A percentile compares a stretch with the other conserved stretches of the same genome.
Evolutionary conservation across 129 eudicot species (phyloP).

Genomic region (Artemisia annua): DNA sequence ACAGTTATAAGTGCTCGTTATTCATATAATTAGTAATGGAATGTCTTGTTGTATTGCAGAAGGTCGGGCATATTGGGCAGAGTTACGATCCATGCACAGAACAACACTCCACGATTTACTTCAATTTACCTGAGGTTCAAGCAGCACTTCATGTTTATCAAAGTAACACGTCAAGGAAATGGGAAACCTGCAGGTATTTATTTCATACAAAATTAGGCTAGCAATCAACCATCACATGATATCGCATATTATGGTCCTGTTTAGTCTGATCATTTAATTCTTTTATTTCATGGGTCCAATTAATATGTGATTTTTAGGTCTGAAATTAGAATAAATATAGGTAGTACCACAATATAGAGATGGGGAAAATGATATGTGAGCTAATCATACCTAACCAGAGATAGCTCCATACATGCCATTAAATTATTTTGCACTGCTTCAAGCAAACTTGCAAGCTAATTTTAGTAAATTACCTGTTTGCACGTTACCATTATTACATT

Average conservation of each 20-base stretch:
- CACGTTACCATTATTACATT: background rate
- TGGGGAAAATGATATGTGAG: background rate
- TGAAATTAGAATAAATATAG: background rate
- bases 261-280: background rate
- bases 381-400: background rate
- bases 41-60: slow-evolving; percentile 39
- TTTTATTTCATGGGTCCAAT: background rate
- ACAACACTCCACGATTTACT: slow-evolving; percentile 73
- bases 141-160: slow-evolving; percentile 78
- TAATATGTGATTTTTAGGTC: background rate
- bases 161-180: slow-evolving; percentile 39
- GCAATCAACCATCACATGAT: background rate
- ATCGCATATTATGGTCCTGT: background rate
- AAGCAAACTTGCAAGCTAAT: background rate
- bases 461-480: background rate
- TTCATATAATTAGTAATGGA: slow-evolving; percentile 18
- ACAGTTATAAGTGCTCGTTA: background rate
- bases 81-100: slow-evolving; percentile 96
- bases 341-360: background rate
- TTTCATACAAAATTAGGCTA: slow-evolving; percentile 2
- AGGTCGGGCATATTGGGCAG: slow-evolving; percentile 60
- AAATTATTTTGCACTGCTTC: background rate
- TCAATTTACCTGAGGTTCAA: slow-evolving; percentile 94
- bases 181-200: slow-evolving; percentile 91
- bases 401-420: background rate